Percentiles rank a stretch among this genome's conserved stretches.
phyloP scores from a whole-genome alignment of 2,329 filamentous ascomycete species.

The Elsinoe fawcettii region DNA sequence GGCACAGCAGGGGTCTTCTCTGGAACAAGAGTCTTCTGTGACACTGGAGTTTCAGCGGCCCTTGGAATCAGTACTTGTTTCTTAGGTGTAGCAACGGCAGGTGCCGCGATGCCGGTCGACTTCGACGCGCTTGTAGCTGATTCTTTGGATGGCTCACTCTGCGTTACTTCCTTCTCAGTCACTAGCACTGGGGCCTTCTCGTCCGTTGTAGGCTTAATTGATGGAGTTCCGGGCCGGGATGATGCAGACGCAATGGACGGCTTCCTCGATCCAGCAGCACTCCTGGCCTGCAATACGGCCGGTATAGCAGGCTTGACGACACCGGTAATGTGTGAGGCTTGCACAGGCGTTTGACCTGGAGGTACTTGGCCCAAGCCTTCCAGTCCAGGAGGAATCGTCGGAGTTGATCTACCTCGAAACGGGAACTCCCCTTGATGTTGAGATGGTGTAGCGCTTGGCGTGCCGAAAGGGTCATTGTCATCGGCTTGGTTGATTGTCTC shows the following conservation, averaged over 20 bases:
- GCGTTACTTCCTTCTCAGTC: constrained; percentile 14
- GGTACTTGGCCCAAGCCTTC: constrained; percentile 21
- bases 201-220: constrained; percentile 1
- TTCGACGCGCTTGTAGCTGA: constrained; percentile 12
- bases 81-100: constrained; percentile 10
- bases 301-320: background rate
- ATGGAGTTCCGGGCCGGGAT: background rate
- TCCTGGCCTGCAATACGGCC: constrained; percentile 4
- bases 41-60: background rate
- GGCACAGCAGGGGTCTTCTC: background rate
- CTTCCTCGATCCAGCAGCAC: background rate
- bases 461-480: constrained; percentile 4
- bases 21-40: background rate
- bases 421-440: background rate
- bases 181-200: constrained; percentile 2
- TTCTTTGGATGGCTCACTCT: constrained; percentile 14
- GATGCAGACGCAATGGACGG: background rate
- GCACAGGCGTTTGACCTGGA: background rate
- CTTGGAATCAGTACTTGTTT: constrained; percentile 1
- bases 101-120: constrained; percentile 13
- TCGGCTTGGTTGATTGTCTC: constrained; percentile 12
- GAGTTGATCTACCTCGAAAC: constrained; percentile 26
- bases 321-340: background rate
- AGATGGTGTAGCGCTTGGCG: background rate
- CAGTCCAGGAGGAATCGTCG: constrained; percentile 31